phyloP scores from a whole-genome alignment of 768 basidiomycete genomes.

The Trichaptum fuscoviolaceum region DNA sequence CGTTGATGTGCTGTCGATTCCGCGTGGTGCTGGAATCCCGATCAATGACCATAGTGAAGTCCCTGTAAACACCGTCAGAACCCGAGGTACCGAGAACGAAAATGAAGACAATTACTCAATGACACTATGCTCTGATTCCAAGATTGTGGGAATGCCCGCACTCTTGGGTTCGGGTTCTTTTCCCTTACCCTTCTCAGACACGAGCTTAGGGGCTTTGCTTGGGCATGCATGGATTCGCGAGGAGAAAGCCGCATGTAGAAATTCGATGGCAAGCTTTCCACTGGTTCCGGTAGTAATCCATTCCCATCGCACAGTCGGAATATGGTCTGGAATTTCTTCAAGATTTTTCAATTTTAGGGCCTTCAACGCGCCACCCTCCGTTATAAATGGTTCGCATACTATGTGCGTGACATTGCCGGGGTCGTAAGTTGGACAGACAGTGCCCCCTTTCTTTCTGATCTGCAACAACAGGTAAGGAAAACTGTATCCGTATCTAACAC shows the following conservation, averaged over 20 bases:
- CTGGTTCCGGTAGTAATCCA: conserved; percentile 45
- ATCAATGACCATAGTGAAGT: conserved; percentile 8
- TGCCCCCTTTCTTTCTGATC: conserved; percentile 63
- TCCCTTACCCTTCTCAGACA: conserved; percentile 4
- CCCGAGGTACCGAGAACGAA: conserved; percentile 17
- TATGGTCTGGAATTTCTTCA: conserved; percentile 55
- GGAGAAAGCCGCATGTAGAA: conserved; percentile 42
- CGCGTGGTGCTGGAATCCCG: not conserved
- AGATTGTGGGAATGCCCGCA: conserved; percentile 7
- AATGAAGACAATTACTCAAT: conserved; percentile 18
- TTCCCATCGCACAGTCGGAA: conserved; percentile 59
- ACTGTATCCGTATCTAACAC: not conserved
- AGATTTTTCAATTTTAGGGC: conserved; percentile 46
- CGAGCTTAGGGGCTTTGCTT: conserved; percentile 14
- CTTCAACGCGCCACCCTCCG: conserved; percentile 26
- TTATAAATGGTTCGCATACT: conserved; percentile 39
- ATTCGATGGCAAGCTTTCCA: conserved; percentile 31
- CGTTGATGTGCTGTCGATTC: not conserved
- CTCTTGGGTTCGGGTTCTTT: not conserved
- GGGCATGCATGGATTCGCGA: conserved; percentile 44
- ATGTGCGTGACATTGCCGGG: conserved; percentile 58
- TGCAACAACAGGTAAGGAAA: conserved; percentile 21
- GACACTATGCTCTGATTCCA: conserved; percentile 8
- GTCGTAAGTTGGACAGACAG: conserved; percentile 54
- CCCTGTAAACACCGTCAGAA: conserved; percentile 19